Evolutionary conservation across 164 flowering plant genomes (phyloP).

Genomic region (Paratinospora sagittata): DNA sequence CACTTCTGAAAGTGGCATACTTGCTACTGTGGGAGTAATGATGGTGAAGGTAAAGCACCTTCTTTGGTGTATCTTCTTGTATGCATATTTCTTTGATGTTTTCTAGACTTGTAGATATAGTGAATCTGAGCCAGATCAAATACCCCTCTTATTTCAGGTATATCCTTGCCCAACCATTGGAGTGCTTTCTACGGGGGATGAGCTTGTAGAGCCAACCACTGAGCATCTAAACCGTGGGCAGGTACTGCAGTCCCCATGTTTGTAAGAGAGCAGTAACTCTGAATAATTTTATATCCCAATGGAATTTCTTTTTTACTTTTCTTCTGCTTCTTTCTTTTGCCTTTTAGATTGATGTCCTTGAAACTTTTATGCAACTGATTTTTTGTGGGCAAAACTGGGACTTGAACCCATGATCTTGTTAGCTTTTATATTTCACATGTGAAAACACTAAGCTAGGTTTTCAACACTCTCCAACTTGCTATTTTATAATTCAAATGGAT

Average conservation of each 20-base stretch:
- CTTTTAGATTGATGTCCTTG: background rate
- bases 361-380: background rate
- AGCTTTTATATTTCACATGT: background rate
- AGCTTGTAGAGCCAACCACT: constrained; percentile 77
- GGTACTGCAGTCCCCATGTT: constrained; percentile 37
- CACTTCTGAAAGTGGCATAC: constrained; percentile 81
- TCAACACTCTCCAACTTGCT: background rate
- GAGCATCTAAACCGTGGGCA: constrained; percentile 69
- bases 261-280: constrained; percentile 6
- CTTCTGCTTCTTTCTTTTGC: background rate
- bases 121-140: background rate
- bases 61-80: background rate
- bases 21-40: constrained; percentile 71
- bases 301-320: background rate
- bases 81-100: background rate
- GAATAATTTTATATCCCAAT: background rate
- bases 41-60: constrained; percentile 63
- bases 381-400: background rate
- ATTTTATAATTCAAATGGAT: background rate
- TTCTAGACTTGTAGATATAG: background rate
- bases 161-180: constrained; percentile 70
- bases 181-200: constrained; percentile 98
- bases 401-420: background rate
- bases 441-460: background rate
- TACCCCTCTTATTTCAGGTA: constrained; percentile 43